A percentile compares a stretch with the other conserved stretches of the same genome.
Evolutionary conservation across 805 yeast species (phyloP).

Genomic region (Kodamaea kaohsiungensis): DNA sequence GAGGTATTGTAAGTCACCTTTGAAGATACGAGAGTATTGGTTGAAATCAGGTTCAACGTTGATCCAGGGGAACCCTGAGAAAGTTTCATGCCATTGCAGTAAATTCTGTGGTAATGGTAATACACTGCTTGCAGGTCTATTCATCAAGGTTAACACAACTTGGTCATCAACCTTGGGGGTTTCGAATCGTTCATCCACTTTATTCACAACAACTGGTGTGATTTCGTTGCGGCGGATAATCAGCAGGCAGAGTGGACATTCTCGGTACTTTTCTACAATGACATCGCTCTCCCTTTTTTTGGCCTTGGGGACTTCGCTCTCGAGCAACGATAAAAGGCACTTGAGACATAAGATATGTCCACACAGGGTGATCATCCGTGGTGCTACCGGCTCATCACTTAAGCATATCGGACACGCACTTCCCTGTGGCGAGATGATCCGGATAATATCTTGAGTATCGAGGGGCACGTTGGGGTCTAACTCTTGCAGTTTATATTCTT

Average conservation of each 20-base stretch:
- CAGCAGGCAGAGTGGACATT: slow-evolving; percentile 81
- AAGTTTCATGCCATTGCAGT: slow-evolving; percentile 29
- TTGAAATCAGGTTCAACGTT: slow-evolving; percentile 21
- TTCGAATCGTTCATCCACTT: slow-evolving; percentile 55
- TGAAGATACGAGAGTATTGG: slow-evolving; percentile 65
- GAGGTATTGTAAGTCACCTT: slow-evolving; percentile 59
- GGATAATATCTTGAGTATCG: slow-evolving; percentile 56
- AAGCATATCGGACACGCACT: slow-evolving; percentile 92
- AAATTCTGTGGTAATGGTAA: slow-evolving; percentile 47
- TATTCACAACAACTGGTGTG: slow-evolving; percentile 60
- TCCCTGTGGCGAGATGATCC: slow-evolving; percentile 74
- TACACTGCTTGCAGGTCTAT: slow-evolving; percentile 39
- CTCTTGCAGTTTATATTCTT: slow-evolving; percentile 56
- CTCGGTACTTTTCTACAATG: slow-evolving; percentile 51
- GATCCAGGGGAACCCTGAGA: slow-evolving; percentile 47
- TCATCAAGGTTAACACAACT: slow-evolving; percentile 65
- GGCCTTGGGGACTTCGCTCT: slow-evolving; percentile 47
- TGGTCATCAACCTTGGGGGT: slow-evolving; percentile 58
- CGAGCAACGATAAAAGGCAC: slow-evolving; percentile 74
- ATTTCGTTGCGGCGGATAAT: slow-evolving; percentile 52
- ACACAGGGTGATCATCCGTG: slow-evolving; percentile 86
- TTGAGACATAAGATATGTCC: slow-evolving; percentile 90
- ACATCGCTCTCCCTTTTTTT: slow-evolving; percentile 38
- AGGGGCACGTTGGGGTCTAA: slow-evolving; percentile 78
- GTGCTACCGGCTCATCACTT: slow-evolving; percentile 81